These are phyloP conservation scores for Neoboletus magnificus DNA, from an alignment of 768 basidiomycete genomes.

Conservation along the genomic window DNA sequence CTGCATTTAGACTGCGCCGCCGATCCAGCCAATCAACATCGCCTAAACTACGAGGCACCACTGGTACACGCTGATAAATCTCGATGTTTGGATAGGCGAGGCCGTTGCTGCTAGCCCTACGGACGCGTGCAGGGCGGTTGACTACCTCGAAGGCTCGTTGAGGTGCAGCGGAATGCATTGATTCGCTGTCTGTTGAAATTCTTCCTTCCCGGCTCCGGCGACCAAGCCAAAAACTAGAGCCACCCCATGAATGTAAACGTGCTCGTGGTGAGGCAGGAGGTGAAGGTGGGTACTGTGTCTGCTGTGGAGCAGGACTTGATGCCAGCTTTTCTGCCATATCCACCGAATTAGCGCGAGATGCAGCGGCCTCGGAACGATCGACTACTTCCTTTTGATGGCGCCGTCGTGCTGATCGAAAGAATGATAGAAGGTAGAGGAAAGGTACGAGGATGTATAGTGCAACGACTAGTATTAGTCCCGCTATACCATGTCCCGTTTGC, in stretches of 20 bases:
- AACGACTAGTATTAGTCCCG: constrained; percentile 62
- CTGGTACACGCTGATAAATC: constrained; percentile 44
- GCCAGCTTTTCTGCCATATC: constrained; percentile 42
- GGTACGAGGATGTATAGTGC: constrained; percentile 57
- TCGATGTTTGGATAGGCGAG: constrained; percentile 42
- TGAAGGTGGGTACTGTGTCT: constrained; percentile 29
- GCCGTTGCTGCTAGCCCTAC: constrained; percentile 47
- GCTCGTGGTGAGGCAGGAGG: constrained; percentile 32
- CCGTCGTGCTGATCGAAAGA: constrained; percentile 11
- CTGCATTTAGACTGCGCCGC: constrained; percentile 64
- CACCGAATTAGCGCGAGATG: constrained; percentile 37
- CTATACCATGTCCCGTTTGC: constrained; percentile 60
- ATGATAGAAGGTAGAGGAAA: constrained; percentile 34
- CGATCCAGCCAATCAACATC: constrained; percentile 80
- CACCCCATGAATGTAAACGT: constrained; percentile 38
- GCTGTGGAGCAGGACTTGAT: constrained; percentile 26
- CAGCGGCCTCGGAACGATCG: constrained; percentile 23
- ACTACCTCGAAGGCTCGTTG: constrained; percentile 47
- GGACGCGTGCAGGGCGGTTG: constrained; percentile 50
- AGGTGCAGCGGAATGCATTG: constrained; percentile 33
- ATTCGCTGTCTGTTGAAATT: constrained; percentile 39
- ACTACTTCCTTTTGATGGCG: constrained; percentile 17
- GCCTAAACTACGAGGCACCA: constrained; percentile 51
- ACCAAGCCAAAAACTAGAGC: constrained; percentile 35
- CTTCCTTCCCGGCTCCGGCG: constrained; percentile 37